Percentiles rank a stretch among this genome's conserved stretches.
phyloP scores from a whole-genome alignment of 345 rosid species.

The Hibiscus syriacus region DNA sequence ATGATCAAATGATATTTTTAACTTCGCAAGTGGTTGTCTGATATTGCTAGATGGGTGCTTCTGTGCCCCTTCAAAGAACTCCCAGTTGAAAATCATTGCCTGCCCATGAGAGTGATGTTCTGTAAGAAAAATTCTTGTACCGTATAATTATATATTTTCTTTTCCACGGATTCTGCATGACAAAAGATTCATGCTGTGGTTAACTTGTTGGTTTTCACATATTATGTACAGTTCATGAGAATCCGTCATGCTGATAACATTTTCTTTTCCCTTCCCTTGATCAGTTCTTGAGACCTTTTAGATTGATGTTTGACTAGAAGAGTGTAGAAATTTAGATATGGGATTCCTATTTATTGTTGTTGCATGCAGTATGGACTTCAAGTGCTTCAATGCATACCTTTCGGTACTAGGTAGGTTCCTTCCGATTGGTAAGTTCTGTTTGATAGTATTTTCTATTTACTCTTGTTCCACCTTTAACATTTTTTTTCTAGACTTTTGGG shows the following conservation, averaged over 20 bases:
- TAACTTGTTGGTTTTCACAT: neutral
- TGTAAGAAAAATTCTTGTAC: neutral
- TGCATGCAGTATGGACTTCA: neutral
- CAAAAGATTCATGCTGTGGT: neutral
- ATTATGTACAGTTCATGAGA: neutral
- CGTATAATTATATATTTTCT: neutral
- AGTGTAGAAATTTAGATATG: neutral
- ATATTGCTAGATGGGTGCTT: neutral
- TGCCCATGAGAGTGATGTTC: neutral
- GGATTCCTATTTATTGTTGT: neutral
- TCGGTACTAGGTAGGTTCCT: neutral
- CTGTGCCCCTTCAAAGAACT: neutral
- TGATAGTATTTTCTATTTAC: neutral
- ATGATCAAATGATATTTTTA: neutral
- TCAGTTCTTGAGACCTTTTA: neutral
- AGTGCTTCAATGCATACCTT: neutral
- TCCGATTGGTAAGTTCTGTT: neutral
- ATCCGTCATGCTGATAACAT: neutral
- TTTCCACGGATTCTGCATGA: neutral
- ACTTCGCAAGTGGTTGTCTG: neutral
- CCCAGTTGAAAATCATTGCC: neutral
- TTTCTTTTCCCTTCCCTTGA: neutral
- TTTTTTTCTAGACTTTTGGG: neutral
- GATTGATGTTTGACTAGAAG: neutral
- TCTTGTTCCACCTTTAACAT: neutral